Evolutionary conservation across 495 filamentous ascomycete species (phyloP).

Genomic region (Gamarada debralockiae): DNA sequence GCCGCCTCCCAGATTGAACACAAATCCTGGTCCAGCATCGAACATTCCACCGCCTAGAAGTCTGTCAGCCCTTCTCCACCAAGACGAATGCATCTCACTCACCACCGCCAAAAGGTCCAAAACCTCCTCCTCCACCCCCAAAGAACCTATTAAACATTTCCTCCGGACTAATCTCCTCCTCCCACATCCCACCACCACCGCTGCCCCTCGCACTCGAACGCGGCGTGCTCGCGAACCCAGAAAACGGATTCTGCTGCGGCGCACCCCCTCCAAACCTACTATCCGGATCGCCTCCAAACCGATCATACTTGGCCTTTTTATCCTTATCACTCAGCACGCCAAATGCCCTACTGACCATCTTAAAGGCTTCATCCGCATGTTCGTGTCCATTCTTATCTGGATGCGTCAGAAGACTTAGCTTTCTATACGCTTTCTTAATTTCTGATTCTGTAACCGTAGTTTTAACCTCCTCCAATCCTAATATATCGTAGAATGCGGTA

Average conservation of each 20-base stretch:
- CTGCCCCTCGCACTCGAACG: slow-evolving; percentile 36
- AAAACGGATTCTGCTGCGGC: slow-evolving; percentile 59
- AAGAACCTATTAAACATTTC: slow-evolving; percentile 97
- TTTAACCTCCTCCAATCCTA: slow-evolving; percentile 59
- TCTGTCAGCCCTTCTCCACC: slow-evolving; percentile 19
- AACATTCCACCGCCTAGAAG: slow-evolving; percentile 46
- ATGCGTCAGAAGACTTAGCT: slow-evolving; percentile 82
- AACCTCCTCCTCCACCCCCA: slow-evolving; percentile 50
- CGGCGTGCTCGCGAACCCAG: slow-evolving; percentile 58
- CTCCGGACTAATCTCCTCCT: slow-evolving; percentile 92
- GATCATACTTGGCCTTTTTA: slow-evolving; percentile 83
- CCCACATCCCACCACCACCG: slow-evolving; percentile 63
- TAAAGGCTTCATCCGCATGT: slow-evolving; percentile 95
- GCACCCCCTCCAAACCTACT: slow-evolving; percentile 60
- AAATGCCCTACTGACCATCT: slow-evolving; percentile 93
- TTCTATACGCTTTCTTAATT: slow-evolving; percentile 94
- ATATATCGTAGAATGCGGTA: slow-evolving; percentile 88
- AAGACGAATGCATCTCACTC: not conserved
- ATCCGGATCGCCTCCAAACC: slow-evolving; percentile 88
- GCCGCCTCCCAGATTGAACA: slow-evolving; percentile 83
- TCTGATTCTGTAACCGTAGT: slow-evolving; percentile 68
- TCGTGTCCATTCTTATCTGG: slow-evolving; percentile 99
- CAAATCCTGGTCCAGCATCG: slow-evolving; percentile 75
- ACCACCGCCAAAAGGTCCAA: slow-evolving; percentile 59
- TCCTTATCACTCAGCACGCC: slow-evolving; percentile 90